Base-by-base conservation (phyloP, 768 basidiomycete genomes). In the Amanita subjunquillea region DNA sequence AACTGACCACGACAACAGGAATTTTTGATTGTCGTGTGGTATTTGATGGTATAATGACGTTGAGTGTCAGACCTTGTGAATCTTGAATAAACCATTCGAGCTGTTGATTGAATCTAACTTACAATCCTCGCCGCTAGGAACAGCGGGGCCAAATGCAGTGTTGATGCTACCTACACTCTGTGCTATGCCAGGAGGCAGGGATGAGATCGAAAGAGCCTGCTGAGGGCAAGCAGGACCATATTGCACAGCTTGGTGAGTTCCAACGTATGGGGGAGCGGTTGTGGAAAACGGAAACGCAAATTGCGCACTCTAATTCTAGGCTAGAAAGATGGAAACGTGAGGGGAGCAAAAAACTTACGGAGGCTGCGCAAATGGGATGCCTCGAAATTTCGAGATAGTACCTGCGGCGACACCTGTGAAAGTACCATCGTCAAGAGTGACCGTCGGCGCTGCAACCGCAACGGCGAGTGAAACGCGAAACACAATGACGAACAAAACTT, bases 171-270 rank as follows among this genome's bases (percentile, higher is more conserved):
- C 53, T n/a, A 58, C 60, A 22, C 20, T 67, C 59, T 9, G 64
- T 60, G 3, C 63, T 50, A 4, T 69, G 55, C 13, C 63, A 12
- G 32, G 32, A 32, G 32, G 32, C 9, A 32, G 9, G 10, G 32
- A 32, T 62, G 71, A 69, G 6, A 71, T 56, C n/a, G 56, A 56
- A 2, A 67, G 50, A 22, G 61, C 59, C 54, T 75, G 73, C 46
- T 77, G 74, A 3, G 74, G 74, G 53, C 78, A 81, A n/a, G 74
- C 63, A 8, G 68, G 66, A 0, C 77, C 77, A 55, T 69, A 75
- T 0, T 61, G 54, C 0, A 66, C 72, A 4, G 72, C 77, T 30
- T 60, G 60, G 43, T 69, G 60, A 9, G 57, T 63, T 13, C 69
- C 69, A 2, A 51, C 68, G 58, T 77, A 78, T 13, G 70, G 57